These are phyloP conservation scores for Phytophthora pinifolia DNA, from an alignment of 352 stramenopile species.

Conservation along the genomic window DNA sequence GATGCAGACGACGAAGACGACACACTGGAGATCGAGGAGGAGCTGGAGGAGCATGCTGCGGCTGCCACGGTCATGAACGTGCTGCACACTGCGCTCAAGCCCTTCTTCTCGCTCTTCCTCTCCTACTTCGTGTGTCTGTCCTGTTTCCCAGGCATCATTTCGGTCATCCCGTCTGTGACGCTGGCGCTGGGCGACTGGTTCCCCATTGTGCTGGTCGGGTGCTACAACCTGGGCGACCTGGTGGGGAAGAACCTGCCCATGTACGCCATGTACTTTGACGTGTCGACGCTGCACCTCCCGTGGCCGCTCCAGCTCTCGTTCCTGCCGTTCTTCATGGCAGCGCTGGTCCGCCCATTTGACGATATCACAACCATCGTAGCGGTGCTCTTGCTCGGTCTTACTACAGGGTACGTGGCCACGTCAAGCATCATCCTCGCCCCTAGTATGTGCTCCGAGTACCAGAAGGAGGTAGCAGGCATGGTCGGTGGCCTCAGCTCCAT, in stretches of 20 bases:
- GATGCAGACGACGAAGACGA: constrained; percentile 44
- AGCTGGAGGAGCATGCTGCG: constrained; percentile 39
- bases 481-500: constrained; percentile 70
- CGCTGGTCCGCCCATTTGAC: constrained; percentile 53
- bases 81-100: constrained; percentile 61
- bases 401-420: constrained; percentile 80
- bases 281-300: constrained; percentile 63
- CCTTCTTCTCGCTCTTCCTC: constrained; percentile 78
- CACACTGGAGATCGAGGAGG: constrained; percentile 29
- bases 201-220: constrained; percentile 70
- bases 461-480: constrained; percentile 82
- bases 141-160: constrained; percentile 81
- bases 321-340: constrained; percentile 68
- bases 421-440: constrained; percentile 75
- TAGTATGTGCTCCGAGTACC: constrained; percentile 71
- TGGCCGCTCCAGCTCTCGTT: constrained; percentile 68
- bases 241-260: constrained; percentile 79
- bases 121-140: constrained; percentile 79
- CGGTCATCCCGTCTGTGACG: constrained; percentile 62
- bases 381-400: constrained; percentile 59
- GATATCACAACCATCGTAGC: constrained; percentile 54
- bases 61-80: constrained; percentile 59
- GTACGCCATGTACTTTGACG: constrained; percentile 71
- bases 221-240: constrained; percentile 76
- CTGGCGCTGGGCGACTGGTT: constrained; percentile 69